Conservation (phyloP, 768 basidiomycete species). For the Tulasnella sp. region DNA sequence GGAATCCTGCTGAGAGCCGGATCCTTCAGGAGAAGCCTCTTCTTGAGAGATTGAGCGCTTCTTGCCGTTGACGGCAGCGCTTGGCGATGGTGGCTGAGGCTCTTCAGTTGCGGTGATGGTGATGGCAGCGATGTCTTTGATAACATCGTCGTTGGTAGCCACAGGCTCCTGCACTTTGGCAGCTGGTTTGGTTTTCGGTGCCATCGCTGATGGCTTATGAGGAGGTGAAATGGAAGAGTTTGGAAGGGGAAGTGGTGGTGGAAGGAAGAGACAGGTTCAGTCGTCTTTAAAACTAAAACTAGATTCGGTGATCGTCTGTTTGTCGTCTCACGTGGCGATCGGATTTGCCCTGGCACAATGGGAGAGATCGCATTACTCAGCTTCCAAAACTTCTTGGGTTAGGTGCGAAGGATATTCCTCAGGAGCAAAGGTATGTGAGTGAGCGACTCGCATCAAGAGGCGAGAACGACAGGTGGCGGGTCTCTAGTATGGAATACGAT, state of each 20-base stretch:
- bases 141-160: too few relatives aligned
- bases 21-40: not conserved
- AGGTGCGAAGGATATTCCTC: too few relatives aligned
- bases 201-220: not conserved
- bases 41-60: constrained; percentile 6
- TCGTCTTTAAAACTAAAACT: too few relatives aligned
- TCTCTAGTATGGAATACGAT: too few relatives aligned
- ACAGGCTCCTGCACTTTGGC: not conserved
- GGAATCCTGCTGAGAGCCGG: not conserved
- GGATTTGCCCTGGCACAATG: too few relatives aligned
- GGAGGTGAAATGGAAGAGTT: not conserved
- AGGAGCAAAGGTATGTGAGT: too few relatives aligned
- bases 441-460: too few relatives aligned
- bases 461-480: too few relatives aligned
- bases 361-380: too few relatives aligned
- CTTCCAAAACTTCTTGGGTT: too few relatives aligned
- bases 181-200: not conserved
- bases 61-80: not conserved
- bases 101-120: not conserved
- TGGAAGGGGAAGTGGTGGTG: not conserved
- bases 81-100: not conserved
- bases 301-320: not conserved
- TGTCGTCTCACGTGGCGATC: too few relatives aligned
- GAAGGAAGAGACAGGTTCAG: not conserved
- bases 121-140: not conserved